These are phyloP conservation scores for Cetradonia linearis DNA, from an alignment of 495 filamentous ascomycete genomes.

Conservation along the genomic window DNA sequence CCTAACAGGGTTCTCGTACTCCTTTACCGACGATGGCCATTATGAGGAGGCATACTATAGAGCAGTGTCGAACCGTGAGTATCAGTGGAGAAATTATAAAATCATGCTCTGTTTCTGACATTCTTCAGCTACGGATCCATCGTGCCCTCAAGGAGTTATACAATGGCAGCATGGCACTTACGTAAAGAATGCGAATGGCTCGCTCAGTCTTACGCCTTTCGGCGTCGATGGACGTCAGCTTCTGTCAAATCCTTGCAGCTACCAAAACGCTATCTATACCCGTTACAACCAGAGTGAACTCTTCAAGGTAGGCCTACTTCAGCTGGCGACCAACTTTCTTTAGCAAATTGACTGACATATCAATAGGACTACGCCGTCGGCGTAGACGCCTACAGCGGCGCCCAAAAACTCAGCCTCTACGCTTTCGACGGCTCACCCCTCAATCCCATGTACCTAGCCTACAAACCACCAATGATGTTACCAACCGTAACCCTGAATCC, in stretches of 20 bases:
- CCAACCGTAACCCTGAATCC: slow-evolving; percentile 62
- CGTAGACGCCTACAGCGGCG: slow-evolving; percentile 51
- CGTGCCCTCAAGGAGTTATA: slow-evolving; percentile 59
- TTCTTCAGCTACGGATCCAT: slow-evolving; percentile 46
- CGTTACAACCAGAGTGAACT: slow-evolving; percentile 60
- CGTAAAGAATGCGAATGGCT: slow-evolving; percentile 44
- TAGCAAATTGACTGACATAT: slow-evolving; percentile 20
- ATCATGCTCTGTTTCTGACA: slow-evolving; percentile 6
- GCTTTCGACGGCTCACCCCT: slow-evolving; percentile 55
- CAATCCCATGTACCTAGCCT: slow-evolving; percentile 64
- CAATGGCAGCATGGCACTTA: slow-evolving; percentile 73
- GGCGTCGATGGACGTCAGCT: slow-evolving; percentile 63
- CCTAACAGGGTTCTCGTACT: slow-evolving; percentile 70
- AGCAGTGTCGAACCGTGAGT: slow-evolving; percentile 63
- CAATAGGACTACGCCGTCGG: slow-evolving; percentile 51
- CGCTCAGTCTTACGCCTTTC: slow-evolving; percentile 52
- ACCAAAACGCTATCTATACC: slow-evolving; percentile 46
- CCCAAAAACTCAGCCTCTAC: slow-evolving; percentile 56
- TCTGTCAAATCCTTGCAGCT: slow-evolving; percentile 54
- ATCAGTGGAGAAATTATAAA: background rate
- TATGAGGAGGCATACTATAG: slow-evolving; percentile 70
- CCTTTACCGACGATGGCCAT: slow-evolving; percentile 61
- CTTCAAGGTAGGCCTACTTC: slow-evolving; percentile 42
- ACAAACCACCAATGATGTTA: slow-evolving; percentile 62
- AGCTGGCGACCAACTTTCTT: background rate